Evolutionary conservation across 257 asterid species (phyloP).

Genomic region (Hygrophila difformis): DNA sequence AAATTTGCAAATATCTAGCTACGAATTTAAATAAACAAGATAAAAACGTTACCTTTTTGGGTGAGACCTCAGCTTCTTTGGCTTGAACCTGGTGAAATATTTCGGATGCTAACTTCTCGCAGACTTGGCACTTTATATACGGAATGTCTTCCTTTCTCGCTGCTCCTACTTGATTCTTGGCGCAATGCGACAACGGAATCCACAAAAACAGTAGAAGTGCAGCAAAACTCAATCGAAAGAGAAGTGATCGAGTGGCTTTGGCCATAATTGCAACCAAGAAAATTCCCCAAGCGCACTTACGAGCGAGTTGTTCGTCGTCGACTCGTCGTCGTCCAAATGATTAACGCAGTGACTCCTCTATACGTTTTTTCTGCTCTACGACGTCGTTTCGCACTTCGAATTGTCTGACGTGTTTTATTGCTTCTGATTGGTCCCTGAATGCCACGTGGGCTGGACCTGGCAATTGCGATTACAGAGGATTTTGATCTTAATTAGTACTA

Average conservation of each 20-base stretch:
- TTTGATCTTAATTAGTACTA: no score
- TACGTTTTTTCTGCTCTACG: no score
- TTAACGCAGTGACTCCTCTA: no score
- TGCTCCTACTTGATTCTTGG: conserved; percentile 60
- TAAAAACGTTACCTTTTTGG: conserved; percentile 46
- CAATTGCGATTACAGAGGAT: no score
- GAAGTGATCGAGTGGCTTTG: conserved; percentile 18
- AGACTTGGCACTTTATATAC: conserved; percentile 73
- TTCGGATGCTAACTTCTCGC: conserved; percentile 62
- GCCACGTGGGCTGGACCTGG: conserved; percentile 29
- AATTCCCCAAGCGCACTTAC: not conserved
- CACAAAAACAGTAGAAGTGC: conserved; percentile 23
- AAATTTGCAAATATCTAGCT: not conserved
- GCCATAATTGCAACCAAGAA: conserved; percentile 25
- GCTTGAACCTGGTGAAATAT: conserved; percentile 59
- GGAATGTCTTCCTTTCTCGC: conserved; percentile 92
- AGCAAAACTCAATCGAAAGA: conserved; percentile 10
- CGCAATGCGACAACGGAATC: conserved; percentile 38
- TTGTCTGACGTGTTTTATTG: conserved; percentile 26
- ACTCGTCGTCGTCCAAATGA: no score
- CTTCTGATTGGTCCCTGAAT: conserved; percentile 25
- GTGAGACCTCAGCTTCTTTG: conserved; percentile 62
- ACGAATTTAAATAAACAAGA: not conserved
- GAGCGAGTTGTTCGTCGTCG: not conserved
- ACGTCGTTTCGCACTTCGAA: not conserved